Percentiles rank a stretch among this genome's conserved stretches.
phyloP scores from a whole-genome alignment of 306 rosid genomes.

The Myrica gale region DNA sequence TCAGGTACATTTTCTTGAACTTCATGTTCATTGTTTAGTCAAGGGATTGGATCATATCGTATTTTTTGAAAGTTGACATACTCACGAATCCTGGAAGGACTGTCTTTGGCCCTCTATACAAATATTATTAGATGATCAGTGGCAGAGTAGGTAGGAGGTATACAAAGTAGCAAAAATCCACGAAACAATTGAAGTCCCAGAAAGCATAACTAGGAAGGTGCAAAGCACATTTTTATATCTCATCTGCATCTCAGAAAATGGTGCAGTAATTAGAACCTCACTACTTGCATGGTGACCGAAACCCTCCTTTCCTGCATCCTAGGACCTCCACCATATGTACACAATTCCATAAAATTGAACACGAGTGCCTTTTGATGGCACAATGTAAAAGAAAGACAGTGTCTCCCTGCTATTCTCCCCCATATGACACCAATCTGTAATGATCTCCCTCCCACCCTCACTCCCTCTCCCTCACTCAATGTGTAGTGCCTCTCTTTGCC shows the following conservation, averaged over 20 bases:
- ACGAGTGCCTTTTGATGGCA: not conserved
- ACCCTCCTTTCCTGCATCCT: not conserved
- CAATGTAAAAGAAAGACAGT: not conserved
- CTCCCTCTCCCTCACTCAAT: no score
- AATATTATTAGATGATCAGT: not conserved
- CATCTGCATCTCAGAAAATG: not conserved
- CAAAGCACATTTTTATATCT: not conserved
- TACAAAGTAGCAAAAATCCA: no score
- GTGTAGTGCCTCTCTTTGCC: not conserved
- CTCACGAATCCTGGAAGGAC: constrained; percentile 20
- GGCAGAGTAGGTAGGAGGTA: not conserved
- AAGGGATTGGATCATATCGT: constrained; percentile 9
- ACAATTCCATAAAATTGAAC: not conserved
- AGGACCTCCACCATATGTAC: not conserved
- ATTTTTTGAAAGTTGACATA: constrained; percentile 13
- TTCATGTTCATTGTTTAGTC: constrained; percentile 24
- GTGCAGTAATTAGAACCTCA: not conserved
- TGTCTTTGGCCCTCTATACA: constrained; percentile 9
- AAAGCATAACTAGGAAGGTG: no score
- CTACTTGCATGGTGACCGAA: not conserved
- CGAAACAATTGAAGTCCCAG: no score
- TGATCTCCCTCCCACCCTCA: no score
- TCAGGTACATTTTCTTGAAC: constrained; percentile 55
- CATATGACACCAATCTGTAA: no score
- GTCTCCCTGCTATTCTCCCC: no score